These are phyloP conservation scores for Gastrolobium villosum DNA, from an alignment of 306 rosid species.

Conservation along the genomic window DNA sequence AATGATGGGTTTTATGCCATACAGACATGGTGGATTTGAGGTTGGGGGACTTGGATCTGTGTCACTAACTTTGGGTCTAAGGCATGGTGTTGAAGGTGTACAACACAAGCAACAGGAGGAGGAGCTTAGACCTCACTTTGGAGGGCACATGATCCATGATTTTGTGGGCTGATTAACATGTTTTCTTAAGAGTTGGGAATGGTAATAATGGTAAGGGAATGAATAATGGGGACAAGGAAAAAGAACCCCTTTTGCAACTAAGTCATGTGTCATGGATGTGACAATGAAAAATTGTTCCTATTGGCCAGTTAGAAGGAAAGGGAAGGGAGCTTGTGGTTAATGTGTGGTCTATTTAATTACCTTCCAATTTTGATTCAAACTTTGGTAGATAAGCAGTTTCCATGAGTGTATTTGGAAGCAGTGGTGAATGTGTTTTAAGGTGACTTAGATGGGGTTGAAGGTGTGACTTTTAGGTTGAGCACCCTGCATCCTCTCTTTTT, in stretches of 20 bases:
- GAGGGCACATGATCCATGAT: conserved; percentile 71
- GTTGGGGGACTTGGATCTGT: conserved; percentile 72
- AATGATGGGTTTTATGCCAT: conserved; percentile 76
- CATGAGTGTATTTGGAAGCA: neutral
- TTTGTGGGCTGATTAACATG: conserved; percentile 62
- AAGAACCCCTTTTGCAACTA: neutral
- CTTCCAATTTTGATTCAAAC: neutral
- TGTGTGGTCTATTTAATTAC: neutral
- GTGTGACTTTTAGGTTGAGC: neutral
- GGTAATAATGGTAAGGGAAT: too few relatives aligned
- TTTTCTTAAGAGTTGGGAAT: neutral
- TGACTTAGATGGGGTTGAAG: neutral
- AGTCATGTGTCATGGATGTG: conserved; percentile 4
- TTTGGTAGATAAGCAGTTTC: neutral
- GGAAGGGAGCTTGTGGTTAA: neutral
- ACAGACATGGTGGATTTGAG: conserved; percentile 56
- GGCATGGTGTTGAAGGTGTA: conserved; percentile 68
- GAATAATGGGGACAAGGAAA: conserved; percentile 4
- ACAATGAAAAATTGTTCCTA: neutral
- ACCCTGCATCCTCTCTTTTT: neutral
- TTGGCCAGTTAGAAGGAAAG: neutral
- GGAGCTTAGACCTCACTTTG: conserved; percentile 65
- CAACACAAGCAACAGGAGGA: conserved; percentile 67
- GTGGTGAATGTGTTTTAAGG: neutral
- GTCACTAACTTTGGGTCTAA: conserved; percentile 80